phyloP scores from a whole-genome alignment of 192 early-diverging fungal genomes.

The Mortierella hygrophila region DNA sequence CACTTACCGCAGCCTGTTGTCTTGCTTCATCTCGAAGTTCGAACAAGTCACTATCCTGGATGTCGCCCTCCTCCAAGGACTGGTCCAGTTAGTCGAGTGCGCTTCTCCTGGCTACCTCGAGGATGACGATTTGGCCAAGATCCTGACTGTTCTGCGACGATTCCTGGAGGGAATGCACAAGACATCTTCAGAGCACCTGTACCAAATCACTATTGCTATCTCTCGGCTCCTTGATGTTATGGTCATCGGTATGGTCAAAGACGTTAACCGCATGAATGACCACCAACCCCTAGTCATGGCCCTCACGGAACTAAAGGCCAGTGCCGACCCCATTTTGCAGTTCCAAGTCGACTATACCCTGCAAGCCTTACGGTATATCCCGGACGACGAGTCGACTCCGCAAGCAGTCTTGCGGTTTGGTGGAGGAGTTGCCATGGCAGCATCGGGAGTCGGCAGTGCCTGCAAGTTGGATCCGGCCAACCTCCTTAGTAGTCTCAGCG shows the following conservation, averaged over 20 bases:
- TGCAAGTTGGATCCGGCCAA: too few species aligned
- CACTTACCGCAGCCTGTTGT: background rate
- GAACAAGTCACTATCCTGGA: background rate
- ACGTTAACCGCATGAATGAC: background rate
- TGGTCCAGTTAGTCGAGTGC: background rate
- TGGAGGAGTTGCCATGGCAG: background rate
- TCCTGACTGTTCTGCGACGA: background rate
- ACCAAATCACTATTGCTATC: background rate
- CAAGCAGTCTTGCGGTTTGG: background rate
- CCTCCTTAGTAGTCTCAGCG: too few species aligned
- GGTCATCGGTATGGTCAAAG: background rate
- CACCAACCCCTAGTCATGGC: background rate
- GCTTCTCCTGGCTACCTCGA: background rate
- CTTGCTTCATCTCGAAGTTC: background rate
- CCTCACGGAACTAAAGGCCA: background rate
- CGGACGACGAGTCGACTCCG: background rate
- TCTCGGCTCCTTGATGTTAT: background rate
- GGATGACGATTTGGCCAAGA: background rate
- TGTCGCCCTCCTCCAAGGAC: background rate
- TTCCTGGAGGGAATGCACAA: background rate
- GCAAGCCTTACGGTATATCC: background rate
- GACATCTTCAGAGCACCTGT: background rate
- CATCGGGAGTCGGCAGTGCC: too few species aligned
- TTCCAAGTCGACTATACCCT: background rate
- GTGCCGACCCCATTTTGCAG: background rate